Evolutionary conservation across 2,329 filamentous ascomycete genomes (phyloP).

Genomic region (Calonectria multiphialidica): DNA sequence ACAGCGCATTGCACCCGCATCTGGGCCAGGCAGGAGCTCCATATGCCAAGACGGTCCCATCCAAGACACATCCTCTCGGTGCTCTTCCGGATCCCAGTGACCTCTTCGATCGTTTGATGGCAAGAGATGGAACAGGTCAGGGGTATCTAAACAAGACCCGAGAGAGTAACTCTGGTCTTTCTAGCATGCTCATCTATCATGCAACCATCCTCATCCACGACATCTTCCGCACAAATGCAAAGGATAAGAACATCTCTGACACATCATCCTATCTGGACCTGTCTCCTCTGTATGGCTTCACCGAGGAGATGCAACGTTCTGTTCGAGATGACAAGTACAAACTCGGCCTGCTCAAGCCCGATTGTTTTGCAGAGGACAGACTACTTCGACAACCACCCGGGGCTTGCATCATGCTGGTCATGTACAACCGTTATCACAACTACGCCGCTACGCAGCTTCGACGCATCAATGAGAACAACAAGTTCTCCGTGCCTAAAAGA

Average conservation of each 20-base stretch:
- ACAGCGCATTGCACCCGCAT: conserved; percentile 43
- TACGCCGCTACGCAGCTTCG: conserved; percentile 78
- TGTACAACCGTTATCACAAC: conserved; percentile 86
- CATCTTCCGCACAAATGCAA: conserved; percentile 55
- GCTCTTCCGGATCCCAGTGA: conserved; percentile 45
- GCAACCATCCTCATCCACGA: conserved; percentile 66
- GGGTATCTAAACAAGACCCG: neutral
- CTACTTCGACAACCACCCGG: conserved; percentile 75
- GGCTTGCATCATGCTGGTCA: conserved; percentile 76
- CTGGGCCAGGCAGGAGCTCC: conserved; percentile 46
- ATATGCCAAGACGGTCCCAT: conserved; percentile 46
- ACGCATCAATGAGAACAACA: conserved; percentile 56
- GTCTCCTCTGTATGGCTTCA: conserved; percentile 57
- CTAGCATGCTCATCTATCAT: conserved; percentile 60
- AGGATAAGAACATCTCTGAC: conserved; percentile 44
- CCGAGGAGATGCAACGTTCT: conserved; percentile 46
- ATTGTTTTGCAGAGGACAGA: conserved; percentile 75
- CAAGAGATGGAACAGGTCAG: conserved; percentile 30
- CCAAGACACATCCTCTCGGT: conserved; percentile 37
- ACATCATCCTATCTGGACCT: conserved; percentile 62
- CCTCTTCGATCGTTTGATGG: conserved; percentile 48
- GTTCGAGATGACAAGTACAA: conserved; percentile 49
- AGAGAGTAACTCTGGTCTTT: conserved; percentile 57
- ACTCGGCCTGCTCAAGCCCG: conserved; percentile 60
- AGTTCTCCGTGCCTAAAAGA: conserved; percentile 45